Evolutionary conservation across 192 early-diverging fungal species (phyloP).

Genomic region (Globomyces pollinis-pini): DNA sequence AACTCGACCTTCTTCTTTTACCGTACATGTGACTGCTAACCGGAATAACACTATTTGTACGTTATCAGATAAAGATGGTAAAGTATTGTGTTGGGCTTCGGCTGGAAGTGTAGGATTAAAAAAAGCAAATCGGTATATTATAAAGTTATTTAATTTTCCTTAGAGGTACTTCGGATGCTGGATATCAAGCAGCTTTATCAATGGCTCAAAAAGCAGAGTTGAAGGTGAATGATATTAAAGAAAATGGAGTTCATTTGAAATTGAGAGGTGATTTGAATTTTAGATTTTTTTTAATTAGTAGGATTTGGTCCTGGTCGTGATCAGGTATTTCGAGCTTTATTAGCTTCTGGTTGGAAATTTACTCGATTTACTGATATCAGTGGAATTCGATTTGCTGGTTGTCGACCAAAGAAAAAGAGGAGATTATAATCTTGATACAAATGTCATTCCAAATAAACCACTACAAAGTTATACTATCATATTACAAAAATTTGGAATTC

Average conservation of each 20-base stretch:
- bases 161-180: slow-evolving; percentile 84
- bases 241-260: slow-evolving; percentile 29
- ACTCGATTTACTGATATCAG: slow-evolving; percentile 77
- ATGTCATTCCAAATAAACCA: neutral
- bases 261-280: no score
- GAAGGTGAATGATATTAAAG: neutral
- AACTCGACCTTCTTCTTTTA: no score
- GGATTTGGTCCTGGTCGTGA: slow-evolving; percentile 89
- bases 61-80: slow-evolving; percentile 63
- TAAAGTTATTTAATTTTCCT: no score
- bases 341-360: slow-evolving; percentile 69
- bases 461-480: no score
- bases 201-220: slow-evolving; percentile 46
- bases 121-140: slow-evolving; percentile 78
- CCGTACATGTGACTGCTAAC: neutral
- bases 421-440: slow-evolving; percentile 53
- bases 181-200: slow-evolving; percentile 76
- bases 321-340: slow-evolving; percentile 80
- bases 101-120: slow-evolving; percentile 80
- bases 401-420: slow-evolving; percentile 80
- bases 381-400: slow-evolving; percentile 85
- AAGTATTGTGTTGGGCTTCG: slow-evolving; percentile 63
- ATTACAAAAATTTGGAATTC: no score
- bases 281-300: no score
- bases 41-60: slow-evolving; percentile 87